Evolutionary conservation across 257 asterid genomes (phyloP).

Genomic region (Gentiana dahurica): DNA sequence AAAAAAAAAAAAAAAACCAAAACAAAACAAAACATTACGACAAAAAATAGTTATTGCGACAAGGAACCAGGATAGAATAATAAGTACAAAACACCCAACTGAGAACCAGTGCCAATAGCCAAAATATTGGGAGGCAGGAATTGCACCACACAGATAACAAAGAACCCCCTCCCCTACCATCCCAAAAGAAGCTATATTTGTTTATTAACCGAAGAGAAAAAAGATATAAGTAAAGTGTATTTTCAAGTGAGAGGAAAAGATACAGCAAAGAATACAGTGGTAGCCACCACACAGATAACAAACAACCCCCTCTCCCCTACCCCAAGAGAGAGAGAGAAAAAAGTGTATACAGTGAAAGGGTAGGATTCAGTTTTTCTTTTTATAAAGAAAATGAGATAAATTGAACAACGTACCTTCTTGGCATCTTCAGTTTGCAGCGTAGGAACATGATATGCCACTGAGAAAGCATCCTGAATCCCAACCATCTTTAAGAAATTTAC

Average conservation of each 20-base stretch:
- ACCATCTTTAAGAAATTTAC: slow-evolving; percentile 64
- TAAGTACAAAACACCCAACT: not conserved
- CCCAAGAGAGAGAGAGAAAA: too few species aligned
- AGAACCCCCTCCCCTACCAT: not conserved
- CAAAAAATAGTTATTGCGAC: too few species aligned
- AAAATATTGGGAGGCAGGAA: not conserved
- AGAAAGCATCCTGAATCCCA: slow-evolving; percentile 73
- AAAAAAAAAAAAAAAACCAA: not conserved
- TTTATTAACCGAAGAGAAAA: too few species aligned
- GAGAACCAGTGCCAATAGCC: not conserved
- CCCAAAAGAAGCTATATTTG: not conserved
- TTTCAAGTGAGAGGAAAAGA: too few species aligned
- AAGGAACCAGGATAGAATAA: too few species aligned
- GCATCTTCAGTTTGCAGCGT: slow-evolving; percentile 76
- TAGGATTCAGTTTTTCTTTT: not conserved
- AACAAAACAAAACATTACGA: not conserved
- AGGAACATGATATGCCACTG: slow-evolving; percentile 79
- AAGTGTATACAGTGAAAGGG: too few species aligned
- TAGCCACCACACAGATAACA: too few species aligned
- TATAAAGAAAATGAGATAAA: slow-evolving; percentile 4
- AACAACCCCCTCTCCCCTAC: too few species aligned
- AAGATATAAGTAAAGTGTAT: too few species aligned
- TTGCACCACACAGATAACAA: not conserved
- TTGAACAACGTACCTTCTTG: slow-evolving; percentile 41
- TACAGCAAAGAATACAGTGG: too few species aligned